These are phyloP conservation scores for Xerocomellus dryophilus DNA, from an alignment of 768 basidiomycete species.

Conservation along the genomic window DNA sequence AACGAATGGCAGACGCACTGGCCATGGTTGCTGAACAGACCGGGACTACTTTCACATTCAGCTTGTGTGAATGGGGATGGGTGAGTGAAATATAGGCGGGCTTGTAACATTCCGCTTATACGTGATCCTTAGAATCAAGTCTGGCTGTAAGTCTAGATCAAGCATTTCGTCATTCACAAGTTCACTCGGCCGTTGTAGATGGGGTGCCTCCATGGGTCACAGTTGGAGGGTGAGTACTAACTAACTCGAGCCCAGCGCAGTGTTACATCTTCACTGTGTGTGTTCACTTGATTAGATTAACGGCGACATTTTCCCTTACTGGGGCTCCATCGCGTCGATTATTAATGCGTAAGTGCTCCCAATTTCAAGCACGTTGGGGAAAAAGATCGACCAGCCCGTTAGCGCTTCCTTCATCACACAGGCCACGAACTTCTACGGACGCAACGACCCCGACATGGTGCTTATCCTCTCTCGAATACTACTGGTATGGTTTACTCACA, in stretches of 20 bases:
- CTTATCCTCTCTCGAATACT: background rate
- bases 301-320: slow-evolving; percentile 36
- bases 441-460: slow-evolving; percentile 66
- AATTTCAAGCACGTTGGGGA: background rate
- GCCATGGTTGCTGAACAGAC: slow-evolving; percentile 41
- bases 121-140: slow-evolving; percentile 46
- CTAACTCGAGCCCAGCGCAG: background rate
- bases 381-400: background rate
- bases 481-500: slow-evolving; percentile 1
- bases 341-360: slow-evolving; percentile 46
- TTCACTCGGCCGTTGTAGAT: slow-evolving; percentile 27
- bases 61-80: slow-evolving; percentile 66
- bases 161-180: slow-evolving; percentile 2
- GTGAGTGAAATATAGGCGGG: slow-evolving; percentile 34
- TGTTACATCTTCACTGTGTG: background rate
- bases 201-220: slow-evolving; percentile 34
- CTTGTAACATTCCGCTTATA: background rate
- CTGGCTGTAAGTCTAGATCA: slow-evolving; percentile 52
- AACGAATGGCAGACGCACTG: slow-evolving; percentile 59
- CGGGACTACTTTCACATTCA: slow-evolving; percentile 55
- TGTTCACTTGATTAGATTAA: slow-evolving; percentile 12
- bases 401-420: slow-evolving; percentile 65
- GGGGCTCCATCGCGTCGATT: slow-evolving; percentile 51
- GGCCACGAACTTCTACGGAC: slow-evolving; percentile 61
- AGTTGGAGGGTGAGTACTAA: slow-evolving; percentile 40